Evolutionary conservation across 129 eudicot species (phyloP).

Genomic region (Scalesia atractyloides): DNA sequence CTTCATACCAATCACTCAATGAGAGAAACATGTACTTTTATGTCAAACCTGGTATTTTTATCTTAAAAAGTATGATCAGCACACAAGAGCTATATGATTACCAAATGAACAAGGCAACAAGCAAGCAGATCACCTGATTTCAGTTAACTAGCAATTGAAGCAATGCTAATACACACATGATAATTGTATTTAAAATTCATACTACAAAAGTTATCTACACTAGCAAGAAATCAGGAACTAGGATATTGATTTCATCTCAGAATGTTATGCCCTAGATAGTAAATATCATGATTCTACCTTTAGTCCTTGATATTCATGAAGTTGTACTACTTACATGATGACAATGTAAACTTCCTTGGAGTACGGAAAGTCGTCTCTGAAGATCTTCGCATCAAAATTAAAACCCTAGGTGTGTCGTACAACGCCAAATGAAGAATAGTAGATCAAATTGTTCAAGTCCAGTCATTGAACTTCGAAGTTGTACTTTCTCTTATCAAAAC

Average conservation of each 20-base stretch:
- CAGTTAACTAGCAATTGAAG: background rate
- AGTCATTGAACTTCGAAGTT: too few relatives aligned
- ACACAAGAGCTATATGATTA: too few relatives aligned
- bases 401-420: background rate
- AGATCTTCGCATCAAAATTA: constrained; percentile 6
- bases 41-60: too few relatives aligned
- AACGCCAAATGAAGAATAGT: background rate
- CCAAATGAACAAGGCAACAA: too few relatives aligned
- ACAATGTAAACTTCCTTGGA: background rate
- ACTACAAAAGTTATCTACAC: background rate
- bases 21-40: too few relatives aligned
- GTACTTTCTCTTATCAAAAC: too few relatives aligned
- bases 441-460: too few relatives aligned
- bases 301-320: background rate
- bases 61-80: too few relatives aligned
- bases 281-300: constrained; percentile 6
- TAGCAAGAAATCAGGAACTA: background rate
- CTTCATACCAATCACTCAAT: too few relatives aligned
- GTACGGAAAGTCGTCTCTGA: background rate
- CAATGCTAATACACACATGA: background rate
- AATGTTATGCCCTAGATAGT: background rate
- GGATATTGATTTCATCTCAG: background rate
- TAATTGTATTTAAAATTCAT: too few relatives aligned
- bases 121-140: background rate
- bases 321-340: constrained; percentile 12